Conservation (phyloP, 805 yeast species). For the Barnettozyma pratensis region DNA sequence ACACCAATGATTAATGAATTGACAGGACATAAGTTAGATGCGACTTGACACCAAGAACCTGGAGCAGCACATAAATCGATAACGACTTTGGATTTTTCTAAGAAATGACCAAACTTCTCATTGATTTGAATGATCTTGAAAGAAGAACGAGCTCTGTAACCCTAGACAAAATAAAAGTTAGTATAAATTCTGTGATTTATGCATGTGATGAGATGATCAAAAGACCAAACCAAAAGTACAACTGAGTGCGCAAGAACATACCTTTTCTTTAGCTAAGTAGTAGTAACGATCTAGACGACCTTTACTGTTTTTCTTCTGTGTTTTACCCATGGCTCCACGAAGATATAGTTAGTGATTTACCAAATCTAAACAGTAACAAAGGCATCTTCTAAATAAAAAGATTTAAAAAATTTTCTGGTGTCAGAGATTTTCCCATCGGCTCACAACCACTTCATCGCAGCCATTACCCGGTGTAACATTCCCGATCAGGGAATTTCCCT, state of each 20-base stretch:
- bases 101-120: conserved; percentile 93
- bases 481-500: too few relatives aligned
- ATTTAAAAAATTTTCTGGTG: too few relatives aligned
- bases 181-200: not conserved
- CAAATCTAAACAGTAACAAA: too few relatives aligned
- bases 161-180: conserved; percentile 30
- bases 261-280: conserved; percentile 89
- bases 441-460: too few relatives aligned
- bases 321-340: conserved; percentile 61
- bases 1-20: conserved; percentile 95
- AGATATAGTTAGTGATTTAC: too few relatives aligned
- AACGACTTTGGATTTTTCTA: conserved; percentile 91
- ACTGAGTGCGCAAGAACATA: conserved; percentile 8
- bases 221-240: too few relatives aligned
- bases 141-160: conserved; percentile 98
- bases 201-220: not conserved
- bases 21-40: conserved; percentile 86
- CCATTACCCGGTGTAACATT: too few relatives aligned
- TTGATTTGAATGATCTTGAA: conserved; percentile 92
- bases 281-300: conserved; percentile 99
- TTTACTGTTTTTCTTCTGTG: conserved; percentile 92
- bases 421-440: too few relatives aligned
- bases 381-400: too few relatives aligned
- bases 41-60: conserved; percentile 99
- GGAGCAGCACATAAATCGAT: conserved; percentile 99